These are phyloP conservation scores for Wickerhamiella bombiphila DNA, from an alignment of 805 yeast genomes.

Conservation along the genomic window DNA sequence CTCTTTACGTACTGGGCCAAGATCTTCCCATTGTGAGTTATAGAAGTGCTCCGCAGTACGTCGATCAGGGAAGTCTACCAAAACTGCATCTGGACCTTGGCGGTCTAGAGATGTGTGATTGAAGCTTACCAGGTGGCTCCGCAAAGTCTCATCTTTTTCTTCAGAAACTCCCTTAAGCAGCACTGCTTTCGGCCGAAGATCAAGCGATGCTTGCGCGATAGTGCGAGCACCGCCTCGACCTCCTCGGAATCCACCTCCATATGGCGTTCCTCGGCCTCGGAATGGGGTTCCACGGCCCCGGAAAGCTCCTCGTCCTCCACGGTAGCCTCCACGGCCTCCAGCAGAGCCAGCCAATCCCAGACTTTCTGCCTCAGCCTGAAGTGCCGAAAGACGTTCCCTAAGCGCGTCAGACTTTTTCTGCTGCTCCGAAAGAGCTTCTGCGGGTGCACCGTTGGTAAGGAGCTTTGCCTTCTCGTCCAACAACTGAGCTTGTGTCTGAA, in stretches of 20 bases:
- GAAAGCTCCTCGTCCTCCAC: slow-evolving; percentile 11
- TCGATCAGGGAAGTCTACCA: slow-evolving; percentile 24
- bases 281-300: slow-evolving; percentile 14
- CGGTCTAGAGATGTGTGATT: slow-evolving; percentile 13
- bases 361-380: slow-evolving; percentile 8
- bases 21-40: slow-evolving; percentile 3
- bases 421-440: slow-evolving; percentile 13
- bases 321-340: slow-evolving; percentile 6
- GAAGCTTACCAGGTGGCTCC: slow-evolving; percentile 19
- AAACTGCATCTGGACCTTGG: slow-evolving; percentile 10
- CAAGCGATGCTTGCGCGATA: slow-evolving; percentile 21
- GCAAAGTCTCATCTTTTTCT: slow-evolving; percentile 23
- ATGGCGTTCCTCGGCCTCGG: slow-evolving; percentile 11
- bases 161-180: slow-evolving; percentile 21
- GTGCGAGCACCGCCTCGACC: slow-evolving; percentile 18
- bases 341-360: slow-evolving; percentile 7
- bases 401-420: slow-evolving; percentile 20
- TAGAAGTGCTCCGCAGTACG: slow-evolving; percentile 26
- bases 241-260: slow-evolving; percentile 15
- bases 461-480: slow-evolving; percentile 26
- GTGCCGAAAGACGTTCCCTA: slow-evolving; percentile 3
- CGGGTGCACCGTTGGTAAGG: slow-evolving; percentile 20
- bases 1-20: neutral
- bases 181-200: slow-evolving; percentile 27
- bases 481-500: slow-evolving; percentile 25